Evolutionary conservation across 2,329 filamentous ascomycete species (phyloP), one percentile per base, ranked within the genome.

Genomic region (Xylaria sp.): DNA sequence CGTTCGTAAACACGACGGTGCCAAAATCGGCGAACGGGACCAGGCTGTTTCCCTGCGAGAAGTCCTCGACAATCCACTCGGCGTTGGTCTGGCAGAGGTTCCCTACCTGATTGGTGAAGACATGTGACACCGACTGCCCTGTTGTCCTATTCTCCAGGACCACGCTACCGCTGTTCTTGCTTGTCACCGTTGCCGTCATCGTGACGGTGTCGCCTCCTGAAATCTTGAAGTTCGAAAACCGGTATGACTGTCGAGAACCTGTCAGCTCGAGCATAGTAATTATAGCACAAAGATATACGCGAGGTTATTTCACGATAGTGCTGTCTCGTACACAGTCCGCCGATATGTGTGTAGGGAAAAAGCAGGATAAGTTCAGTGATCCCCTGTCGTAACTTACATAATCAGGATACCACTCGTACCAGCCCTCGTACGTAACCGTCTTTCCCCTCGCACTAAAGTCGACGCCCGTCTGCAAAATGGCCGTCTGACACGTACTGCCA

Each of bases 61-160:
- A 84, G 63, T 83, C 83, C 75, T 87, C 85, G 14, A 87, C 84
- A 64, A 88, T 87, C 84, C 85, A 89, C 69, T 88, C 85, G 3
- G 84, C 86, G 63, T 87, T 87, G 66, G 80, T 80, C 69, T 84
- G 78, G 69, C 80, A 84, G 12, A 87, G 79, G 3, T 68, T 67
- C 6, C 73, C 74, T 2, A 73, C 71, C 46, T 84, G 75, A 52
- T 77, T 77, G 31, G 69, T 75, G 70, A 88, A 81, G 3, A 75
- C 79, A 73, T 88, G 82, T 21, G 78, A 79, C 37, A 84, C 84
- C 2, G 71, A 78, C 69, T 84, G 70, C 33, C 83, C 84, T 1
- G 79, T 86, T 4, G 78, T 80, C 64, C 78, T 69, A 72, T 88
- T 88, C 14, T 68, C 66, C 40, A 65, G 58, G 0, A 47, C 64